Base-by-base conservation (phyloP, 75 land plant genomes). In the Chamaecyparis obtusa region DNA sequence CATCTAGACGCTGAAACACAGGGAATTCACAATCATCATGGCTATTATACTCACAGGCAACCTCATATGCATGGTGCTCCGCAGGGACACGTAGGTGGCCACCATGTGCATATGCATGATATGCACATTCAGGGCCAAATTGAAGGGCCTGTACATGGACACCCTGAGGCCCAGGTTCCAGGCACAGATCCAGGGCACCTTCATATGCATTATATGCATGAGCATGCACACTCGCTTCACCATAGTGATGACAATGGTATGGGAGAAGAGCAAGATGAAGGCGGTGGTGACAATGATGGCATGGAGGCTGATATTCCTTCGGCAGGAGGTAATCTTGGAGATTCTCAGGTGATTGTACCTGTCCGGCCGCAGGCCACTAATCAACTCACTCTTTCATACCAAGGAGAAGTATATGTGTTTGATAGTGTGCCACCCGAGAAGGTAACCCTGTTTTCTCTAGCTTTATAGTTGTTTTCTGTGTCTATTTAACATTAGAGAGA, bases 371-470 rank as follows among this genome's bases (percentile, higher is more conserved):
- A 84, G 37, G 64, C 85, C 5, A 84, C 92, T 7, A 91, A 91
- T 85, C 99, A 98, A 90, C 96, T 98, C 46, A 97, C 99, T 13
- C 89, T 97, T 35, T 96, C 99, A 33, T 97, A 94, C 81, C 97
- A 94, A 82, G 96, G 96, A 27, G 95, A 97, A 83, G 99, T 97
- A 57, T 97, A 96, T 86, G 99, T 97, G 32, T 97, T 97, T 80
- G 97, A 96, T 49, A 89, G 96, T 33, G 98, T 97, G 21, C 92
- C 99, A 13, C 97, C 97, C 1, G 99, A 97, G 88, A 97, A 97
- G 97, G 99, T 96, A 35, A 56, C 14, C 17, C 54, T 83, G 71
- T 85, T 67, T 37, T 36, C 36, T 74, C 36, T 10, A 74, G 16
- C 36, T 33, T 32, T 36, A 33, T 74, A 11, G 76, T 74, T 74